Base-by-base conservation (phyloP, 257 asterid genomes). In the Solanum dulcamara region DNA sequence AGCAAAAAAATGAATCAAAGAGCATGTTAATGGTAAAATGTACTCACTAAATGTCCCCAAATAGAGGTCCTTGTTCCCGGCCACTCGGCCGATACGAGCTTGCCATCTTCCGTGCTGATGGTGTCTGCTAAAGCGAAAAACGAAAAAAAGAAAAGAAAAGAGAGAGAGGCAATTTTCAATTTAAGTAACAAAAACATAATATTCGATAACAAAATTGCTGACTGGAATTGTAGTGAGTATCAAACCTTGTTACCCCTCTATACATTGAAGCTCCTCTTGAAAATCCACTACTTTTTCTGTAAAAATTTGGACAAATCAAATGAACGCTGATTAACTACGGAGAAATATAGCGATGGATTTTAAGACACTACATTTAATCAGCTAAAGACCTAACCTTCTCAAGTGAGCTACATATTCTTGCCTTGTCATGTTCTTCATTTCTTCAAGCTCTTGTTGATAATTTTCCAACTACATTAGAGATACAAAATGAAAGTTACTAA, bases 21-120 rank as follows among this genome's bases (percentile, higher is more conserved):
- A n/a, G 74, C 9, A 82, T 59, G 85, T 28, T 66, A 44, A 42
- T 42, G 59, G 83, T 18, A 24, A 8, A 44, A 42, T 38, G 17
- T 66, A 90, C 98, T 91, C 59, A 97, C 99, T 93, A 89, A 97
- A 97, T 83, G 99, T 97, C 30, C 99, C 99, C 5, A 97, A 94
- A 84, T 97, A 97, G 48, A 97, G 98, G 89, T 97, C 99, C 85
- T 97, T 97, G 91, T 97, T 97, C 38, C 99, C 99, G 0, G 99
- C 99, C 20, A 97, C 99, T 5, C 99, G 93, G 90, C 99, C 99
- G 1, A 97, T 97, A 42, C 99, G 93, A 77, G 99, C 99, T 89
- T 97, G 99, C 99, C 99, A 97, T 35, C 99, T 91, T 22, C 99
- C 99, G 70, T 97, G 99, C 86, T 97, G 99, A 89, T 97, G 99